Percentiles rank a stretch among this genome's conserved stretches.
Evolutionary conservation across 345 rosid species (phyloP).

Genomic region (Salix caprea): DNA sequence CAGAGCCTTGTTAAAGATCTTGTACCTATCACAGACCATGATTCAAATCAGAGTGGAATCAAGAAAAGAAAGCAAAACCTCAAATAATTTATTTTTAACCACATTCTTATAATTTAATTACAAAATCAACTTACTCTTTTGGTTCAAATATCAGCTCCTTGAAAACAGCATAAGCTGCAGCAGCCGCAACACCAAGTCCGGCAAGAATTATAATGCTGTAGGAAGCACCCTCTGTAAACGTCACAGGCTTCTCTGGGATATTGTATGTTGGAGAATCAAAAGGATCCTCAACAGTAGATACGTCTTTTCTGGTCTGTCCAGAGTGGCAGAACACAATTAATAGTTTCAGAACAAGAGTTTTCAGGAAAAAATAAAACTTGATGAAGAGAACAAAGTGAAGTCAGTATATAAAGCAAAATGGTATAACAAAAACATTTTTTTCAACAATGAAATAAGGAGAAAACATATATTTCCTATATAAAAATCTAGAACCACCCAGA

Average conservation of each 20-base stretch:
- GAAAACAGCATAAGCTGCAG: conserved; percentile 84
- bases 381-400: not conserved
- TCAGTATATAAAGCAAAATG: not conserved
- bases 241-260: conserved; percentile 92
- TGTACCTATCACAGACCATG: conserved; percentile 52
- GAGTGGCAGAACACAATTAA: conserved; percentile 2
- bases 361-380: not conserved
- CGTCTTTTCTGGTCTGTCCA: conserved; percentile 65
- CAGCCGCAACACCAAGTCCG: conserved; percentile 91
- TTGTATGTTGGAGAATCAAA: conserved; percentile 91
- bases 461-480: not conserved
- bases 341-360: not conserved
- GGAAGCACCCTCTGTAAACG: conserved; percentile 92
- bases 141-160: conserved; percentile 92
- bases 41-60: conserved; percentile 9
- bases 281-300: conserved; percentile 92
- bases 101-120: conserved; percentile 1
- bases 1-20: conserved; percentile 74
- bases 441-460: not conserved
- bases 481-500: not conserved
- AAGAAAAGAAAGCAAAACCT: not conserved
- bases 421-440: not conserved
- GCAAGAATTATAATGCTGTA: conserved; percentile 80
- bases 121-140: conserved; percentile 56
- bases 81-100: conserved; percentile 10